Base-by-base conservation (phyloP, 2,329 filamentous ascomycete genomes). In the Cercospora sesami region DNA sequence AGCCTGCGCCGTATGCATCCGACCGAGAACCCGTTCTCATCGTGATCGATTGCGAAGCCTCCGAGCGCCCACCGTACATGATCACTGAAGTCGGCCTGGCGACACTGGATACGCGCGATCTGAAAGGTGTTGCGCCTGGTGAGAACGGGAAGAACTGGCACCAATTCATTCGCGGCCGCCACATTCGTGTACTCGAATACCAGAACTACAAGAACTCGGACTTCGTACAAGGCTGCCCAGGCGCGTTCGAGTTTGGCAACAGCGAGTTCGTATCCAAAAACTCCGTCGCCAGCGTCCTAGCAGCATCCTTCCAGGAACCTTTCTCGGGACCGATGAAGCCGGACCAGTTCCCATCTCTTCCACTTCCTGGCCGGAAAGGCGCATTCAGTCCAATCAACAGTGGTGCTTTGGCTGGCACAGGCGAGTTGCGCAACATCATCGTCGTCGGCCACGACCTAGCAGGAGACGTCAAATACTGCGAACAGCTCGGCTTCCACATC, bases 11-110 rank as follows among this genome's bases (percentile, higher is more conserved):
- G 0, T 84, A 83, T 67, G 67, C 78, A 0, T 83, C 84, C 62
- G 86, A 89, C 30, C 74, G 79, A 10, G 81, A 84, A n/a, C 84
- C 87, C 0, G 84, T 96, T 7, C 90, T 97, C 73, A 83, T 97
- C 67, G 88, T 86, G 69, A 83, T 98, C 55, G 95, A 99, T 74
- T 82, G 95, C 33, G 95, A 99, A 79, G 89, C 90, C 1, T 92
- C 89, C 67, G 95, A 99, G 78, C 80, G 81, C 23, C 83, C 86
- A 55, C 86, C 88, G 12, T 81, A 84, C 36, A 82, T 86, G 12
- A 85, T 98, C 67, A 96, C 94, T 0, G 95, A 99, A 78, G 84
- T 99, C 45, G 95, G 95, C 0, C 83, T 99, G 48, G 90, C 92
- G 1, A 89, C 90, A 2, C 83, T 98, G 0, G 93, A 98, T 77